Base-by-base conservation (phyloP, 306 rosid genomes). In the Ochetophila trinervis region DNA sequence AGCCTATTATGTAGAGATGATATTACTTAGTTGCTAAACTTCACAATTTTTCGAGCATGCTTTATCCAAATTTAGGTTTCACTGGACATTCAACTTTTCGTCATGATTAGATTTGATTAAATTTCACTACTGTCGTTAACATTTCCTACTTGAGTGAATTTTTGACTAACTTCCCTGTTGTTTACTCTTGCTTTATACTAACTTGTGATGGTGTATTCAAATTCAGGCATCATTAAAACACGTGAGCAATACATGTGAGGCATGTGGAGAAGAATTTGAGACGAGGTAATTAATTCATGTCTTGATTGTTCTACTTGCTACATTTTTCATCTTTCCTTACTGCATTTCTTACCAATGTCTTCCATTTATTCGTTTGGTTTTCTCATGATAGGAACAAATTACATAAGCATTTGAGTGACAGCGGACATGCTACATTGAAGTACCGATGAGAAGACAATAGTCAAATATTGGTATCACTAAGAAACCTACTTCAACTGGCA, bases 241-340 rank as follows among this genome's bases (percentile, higher is more conserved):
- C 70, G 64, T 76, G 48, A 73, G 79, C 76, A 82, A 84, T 67
- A 8, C 27, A 12, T 94, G 99, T 14, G 96, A 84, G 6, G 42
- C 87, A 8, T 90, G 97, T 47, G 96, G 90, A 24, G 91, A 81
- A 82, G 96, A 94, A 55, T 94, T 94, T 76, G 97, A 83, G 36
- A 81, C 99, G 21, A 93, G 92, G 97, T 94, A 86, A 55, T 42
- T 53, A 48, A 15, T 57, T 57, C 42, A 57, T 10, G 22, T 34
- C 45, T 4, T 32, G 35, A 63, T 17, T 60, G 34, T 70, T 53
- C n/a, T 27, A 47, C 40, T n/a, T 49, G 34, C 5, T 21, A 37
- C 27, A 18, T 12, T 65, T 49, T 22, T 68, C 37, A 18, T 44
- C 53, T 35, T 71, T 50, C 6, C 40, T 49, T 52, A 22, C 12